Evolutionary conservation across 2,329 filamentous ascomycete species (phyloP), one percentile per base, ranked within the genome.

Genomic region (Epicoccum nigrum): DNA sequence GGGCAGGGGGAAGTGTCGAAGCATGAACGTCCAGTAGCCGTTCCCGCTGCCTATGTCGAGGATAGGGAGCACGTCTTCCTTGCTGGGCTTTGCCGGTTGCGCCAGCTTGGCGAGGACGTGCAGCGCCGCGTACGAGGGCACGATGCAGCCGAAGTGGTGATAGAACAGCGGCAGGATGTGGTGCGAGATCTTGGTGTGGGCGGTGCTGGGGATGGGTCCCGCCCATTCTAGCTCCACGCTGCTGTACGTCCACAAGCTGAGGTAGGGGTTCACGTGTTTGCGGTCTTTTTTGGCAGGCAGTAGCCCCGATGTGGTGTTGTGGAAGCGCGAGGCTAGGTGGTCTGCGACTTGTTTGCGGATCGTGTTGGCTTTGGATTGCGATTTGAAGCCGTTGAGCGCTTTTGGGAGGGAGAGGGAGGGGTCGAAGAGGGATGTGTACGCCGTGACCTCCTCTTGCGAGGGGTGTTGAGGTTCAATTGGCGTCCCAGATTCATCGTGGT

Each of bases 101-200:
- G 69, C 79, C 2, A 89, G 68, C 39, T 80, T 75, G 28, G 79
- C 79, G 25, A 91, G 78, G 17, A 87, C 75, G 55, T 81, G 76
- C 11, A 92, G 74, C 1, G 82, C 78, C 61, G 90, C 86, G 69
- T 87, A 86, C 8, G 82, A 83, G 0, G 88, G 88, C 16, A 85
- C 85, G 1, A 83, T 82, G 73, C 88, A 92, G 42, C 87, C 87
- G 69, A 91, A 91, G 71, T 92, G 88, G 73, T 91, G 88, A 80
- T 90, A 91, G 47, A 90, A 79, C 15, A 91, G 77, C 2, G 88
- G 88, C 7, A 91, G 79, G 6, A 89, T 77, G 60, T 88, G 86
- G 72, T 92, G 88, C 41, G 81, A 82, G 52, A 78, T 80, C 44
- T 77, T 79, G 4, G 82, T 79, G 20, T 77, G 73, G 13, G 76